Conservation (phyloP, 2,329 filamentous ascomycete genomes). For the Pseudogymnoascus sp. region DNA sequence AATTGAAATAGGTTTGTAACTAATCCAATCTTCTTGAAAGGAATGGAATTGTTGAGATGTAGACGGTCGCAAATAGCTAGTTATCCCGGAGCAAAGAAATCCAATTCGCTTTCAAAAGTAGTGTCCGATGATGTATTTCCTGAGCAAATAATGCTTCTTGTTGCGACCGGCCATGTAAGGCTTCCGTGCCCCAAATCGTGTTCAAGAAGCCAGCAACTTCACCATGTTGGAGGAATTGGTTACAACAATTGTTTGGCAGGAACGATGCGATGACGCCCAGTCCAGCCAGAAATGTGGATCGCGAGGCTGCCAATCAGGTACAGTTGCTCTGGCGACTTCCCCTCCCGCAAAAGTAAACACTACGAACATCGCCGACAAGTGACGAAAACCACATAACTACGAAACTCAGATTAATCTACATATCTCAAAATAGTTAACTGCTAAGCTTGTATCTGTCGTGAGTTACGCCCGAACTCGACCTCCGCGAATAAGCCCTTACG, state of each 20-base stretch:
- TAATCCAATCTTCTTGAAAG: neutral
- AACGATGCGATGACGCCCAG: neutral
- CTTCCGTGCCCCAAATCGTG: neutral
- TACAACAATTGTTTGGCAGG: neutral
- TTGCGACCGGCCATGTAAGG: neutral
- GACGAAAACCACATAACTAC: neutral
- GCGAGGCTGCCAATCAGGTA: conserved; percentile 4
- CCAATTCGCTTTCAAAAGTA: neutral
- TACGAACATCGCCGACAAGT: neutral
- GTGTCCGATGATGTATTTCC: neutral
- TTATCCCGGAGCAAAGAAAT: neutral
- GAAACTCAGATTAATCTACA: neutral
- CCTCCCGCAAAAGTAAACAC: conserved; percentile 6
- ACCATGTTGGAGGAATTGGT: neutral
- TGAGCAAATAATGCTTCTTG: neutral
- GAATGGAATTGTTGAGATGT: neutral
- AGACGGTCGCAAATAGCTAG: neutral
- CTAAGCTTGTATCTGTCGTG: neutral
- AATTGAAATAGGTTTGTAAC: neutral
- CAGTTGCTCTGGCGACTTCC: conserved; percentile 5
- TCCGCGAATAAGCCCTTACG: neutral
- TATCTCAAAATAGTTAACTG: neutral
- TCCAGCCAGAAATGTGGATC: conserved; percentile 5
- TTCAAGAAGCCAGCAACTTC: neutral
- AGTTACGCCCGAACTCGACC: neutral